phyloP scores from a whole-genome alignment of 2,329 filamentous ascomycete genomes.

The Ceratocystiopsis sp. region DNA sequence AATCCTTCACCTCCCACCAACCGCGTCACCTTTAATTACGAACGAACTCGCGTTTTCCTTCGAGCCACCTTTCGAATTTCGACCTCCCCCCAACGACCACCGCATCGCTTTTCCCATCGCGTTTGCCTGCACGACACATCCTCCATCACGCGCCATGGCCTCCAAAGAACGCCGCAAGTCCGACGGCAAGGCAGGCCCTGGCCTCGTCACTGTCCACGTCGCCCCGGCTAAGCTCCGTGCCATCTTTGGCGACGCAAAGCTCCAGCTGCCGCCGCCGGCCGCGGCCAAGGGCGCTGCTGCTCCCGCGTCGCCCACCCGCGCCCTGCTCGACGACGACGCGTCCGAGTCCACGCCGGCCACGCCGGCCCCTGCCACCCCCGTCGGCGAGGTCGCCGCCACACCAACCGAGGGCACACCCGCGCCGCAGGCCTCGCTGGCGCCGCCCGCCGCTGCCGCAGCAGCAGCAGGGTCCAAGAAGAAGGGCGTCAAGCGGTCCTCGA shows the following conservation, averaged over 20 bases:
- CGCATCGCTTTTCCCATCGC: background rate
- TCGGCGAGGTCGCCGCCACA: slow-evolving; percentile 12
- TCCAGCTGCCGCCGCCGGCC: slow-evolving; percentile 28
- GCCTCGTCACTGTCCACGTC: slow-evolving; percentile 35
- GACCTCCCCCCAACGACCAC: background rate
- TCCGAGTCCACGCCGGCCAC: slow-evolving; percentile 43
- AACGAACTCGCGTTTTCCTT: no score
- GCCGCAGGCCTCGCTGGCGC: slow-evolving; percentile 35
- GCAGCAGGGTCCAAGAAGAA: slow-evolving; percentile 56
- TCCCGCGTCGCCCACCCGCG: no score
- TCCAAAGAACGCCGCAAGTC: slow-evolving; percentile 28
- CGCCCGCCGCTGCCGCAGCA: slow-evolving; percentile 32
- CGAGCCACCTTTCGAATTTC: no score
- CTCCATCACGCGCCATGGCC: slow-evolving; percentile 10
- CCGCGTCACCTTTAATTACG: no score
- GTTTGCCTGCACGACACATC: no score
- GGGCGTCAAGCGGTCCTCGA: slow-evolving; percentile 51
- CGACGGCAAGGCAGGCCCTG: slow-evolving; percentile 14
- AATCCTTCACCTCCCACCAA: no score
- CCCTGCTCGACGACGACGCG: slow-evolving; percentile 32
- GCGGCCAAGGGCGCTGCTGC: slow-evolving; percentile 25
- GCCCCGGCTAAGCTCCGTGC: slow-evolving; percentile 31
- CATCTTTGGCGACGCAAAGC: slow-evolving; percentile 26
- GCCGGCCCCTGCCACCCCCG: slow-evolving; percentile 25
- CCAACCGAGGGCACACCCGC: slow-evolving; percentile 38